Evolutionary conservation across 257 asterid species (phyloP), one percentile per base, ranked within the genome.

Genomic region (Solanum neorickii): DNA sequence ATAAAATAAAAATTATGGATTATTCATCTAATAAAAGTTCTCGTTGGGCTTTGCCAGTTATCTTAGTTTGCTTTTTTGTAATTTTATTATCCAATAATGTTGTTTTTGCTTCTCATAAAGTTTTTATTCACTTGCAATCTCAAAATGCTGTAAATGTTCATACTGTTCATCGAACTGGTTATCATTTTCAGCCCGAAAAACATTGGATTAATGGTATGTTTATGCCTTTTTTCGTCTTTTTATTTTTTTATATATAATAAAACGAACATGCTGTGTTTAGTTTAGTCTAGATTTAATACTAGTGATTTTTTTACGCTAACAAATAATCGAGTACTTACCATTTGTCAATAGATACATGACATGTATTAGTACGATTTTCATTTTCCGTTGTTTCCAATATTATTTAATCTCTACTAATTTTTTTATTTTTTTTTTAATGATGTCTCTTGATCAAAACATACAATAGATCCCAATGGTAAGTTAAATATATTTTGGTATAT

Each of bases 401-500:
- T 7, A 7, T 39, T 39, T 39, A 39, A 39, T 41, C 27, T 25
- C 66, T 2, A 56, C 47, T 66, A 56, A 60, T 62, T 41, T 47
- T 60, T 70, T 14, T 18, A 1, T 27, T 3, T 23, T 33, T 25
- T 1, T 27, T 5, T 14, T 12, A 5, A 60, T 82, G 87, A 20
- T 2, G 25, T 66, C 39, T 27, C 2, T 56, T 18, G 37, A 29
- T 49, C 85, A 82, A 59, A 73, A 13, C 82, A 47, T 73, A 56
- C 84, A 37, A 59, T 88, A 92, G 94, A 92, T 86, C 94, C 94
- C 13, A 92, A 90, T 75, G 94, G 92, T 92, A 23, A 85, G 91
- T 60, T 0, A 47, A 29, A 2, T 16, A 6, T 41, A 10, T 77
- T 41, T 33, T 33, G 5, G 39, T 35, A 27, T 5, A 11, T 12